These are phyloP conservation scores for Cercospora sesami DNA, from an alignment of 2,329 filamentous ascomycete genomes.

Conservation along the genomic window DNA sequence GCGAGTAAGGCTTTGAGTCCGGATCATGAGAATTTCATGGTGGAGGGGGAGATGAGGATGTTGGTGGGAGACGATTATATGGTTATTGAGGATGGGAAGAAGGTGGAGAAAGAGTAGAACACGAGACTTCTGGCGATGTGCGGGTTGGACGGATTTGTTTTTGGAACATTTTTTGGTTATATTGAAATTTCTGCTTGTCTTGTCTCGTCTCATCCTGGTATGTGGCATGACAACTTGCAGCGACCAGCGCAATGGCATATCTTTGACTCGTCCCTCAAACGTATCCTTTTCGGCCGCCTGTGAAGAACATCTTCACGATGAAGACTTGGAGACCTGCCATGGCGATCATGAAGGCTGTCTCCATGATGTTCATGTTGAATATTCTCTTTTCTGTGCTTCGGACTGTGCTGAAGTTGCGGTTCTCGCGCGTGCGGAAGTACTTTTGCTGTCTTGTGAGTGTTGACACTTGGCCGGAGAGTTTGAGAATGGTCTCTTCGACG, in stretches of 20 bases:
- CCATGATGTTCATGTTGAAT: conserved; percentile 95
- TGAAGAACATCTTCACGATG: conserved; percentile 98
- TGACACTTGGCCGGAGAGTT: conserved; percentile 87
- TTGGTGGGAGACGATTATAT: conserved; percentile 49
- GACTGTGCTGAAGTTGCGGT: conserved; percentile 97
- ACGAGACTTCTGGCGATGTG: background rate
- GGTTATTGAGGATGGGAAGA: conserved; percentile 26
- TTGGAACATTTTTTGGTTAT: background rate
- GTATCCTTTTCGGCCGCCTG: conserved; percentile 69
- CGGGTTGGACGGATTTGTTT: too few relatives aligned
- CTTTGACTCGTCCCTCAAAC: conserved; percentile 1
- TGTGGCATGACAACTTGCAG: conserved; percentile 12
- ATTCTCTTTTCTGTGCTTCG: conserved; percentile 93
- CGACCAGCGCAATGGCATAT: conserved; percentile 9
- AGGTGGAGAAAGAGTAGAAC: conserved; percentile 4
- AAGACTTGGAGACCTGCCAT: conserved; percentile 98
- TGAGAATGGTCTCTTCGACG: conserved; percentile 92
- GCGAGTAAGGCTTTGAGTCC: conserved; percentile 44
- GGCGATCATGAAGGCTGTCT: conserved; percentile 84
- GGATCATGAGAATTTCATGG: conserved; percentile 41
- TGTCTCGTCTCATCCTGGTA: conserved; percentile 4
- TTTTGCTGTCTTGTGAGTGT: conserved; percentile 97
- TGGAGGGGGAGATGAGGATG: conserved; percentile 45
- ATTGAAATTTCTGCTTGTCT: background rate
- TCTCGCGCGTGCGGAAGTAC: conserved; percentile 98